Base-by-base conservation (phyloP, 306 rosid species). In the Acacia confusa region DNA sequence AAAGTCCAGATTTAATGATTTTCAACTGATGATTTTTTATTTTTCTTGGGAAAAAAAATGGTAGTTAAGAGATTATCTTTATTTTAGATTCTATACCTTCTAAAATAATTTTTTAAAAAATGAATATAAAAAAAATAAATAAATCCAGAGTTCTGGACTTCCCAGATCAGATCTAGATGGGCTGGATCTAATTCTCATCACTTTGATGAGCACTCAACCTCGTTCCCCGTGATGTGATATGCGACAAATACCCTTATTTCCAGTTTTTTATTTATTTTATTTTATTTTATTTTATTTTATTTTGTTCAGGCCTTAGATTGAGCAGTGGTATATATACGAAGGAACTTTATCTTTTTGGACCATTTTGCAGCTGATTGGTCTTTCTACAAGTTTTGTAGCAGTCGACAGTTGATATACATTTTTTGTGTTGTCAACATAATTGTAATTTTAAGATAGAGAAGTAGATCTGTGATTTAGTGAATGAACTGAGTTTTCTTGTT, bases 321-420 rank as follows among this genome's bases (percentile, higher is more conserved):
- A 75, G 75, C 86, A 64, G 32, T 52, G 65, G 81, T 79, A 75
- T 79, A 84, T 84, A 81, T 82, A 79, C 82, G 1, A 82, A 76
- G 82, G 77, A 82, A 78, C 73, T 84, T 80, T 82, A 84, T 84
- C 74, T 84, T 84, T 36, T 84, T 73, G 45, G 84, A 79, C 88
- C 86, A 76, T 82, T 87, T 81, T 87, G 88, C 83, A 76, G 69
- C 77, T 79, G 84, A 78, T 84, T 79, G 84, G 87, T 79, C 75
- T 52, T 82, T 75, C 48, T 86, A 78, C 71, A 76, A 79, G 82
- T 87, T 84, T 84, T 87, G 90, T 87, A 76, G 90, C 86, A 72
- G 86, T 66, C 84, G 19, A 77, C 77, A 64, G 82, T 84, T 79
- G 82, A 87, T 84, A 87, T 87, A 71, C 84, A 79, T 57, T 87